phyloP scores from a whole-genome alignment of 2,329 filamentous ascomycete species.

The Aspergillus caelatus region DNA sequence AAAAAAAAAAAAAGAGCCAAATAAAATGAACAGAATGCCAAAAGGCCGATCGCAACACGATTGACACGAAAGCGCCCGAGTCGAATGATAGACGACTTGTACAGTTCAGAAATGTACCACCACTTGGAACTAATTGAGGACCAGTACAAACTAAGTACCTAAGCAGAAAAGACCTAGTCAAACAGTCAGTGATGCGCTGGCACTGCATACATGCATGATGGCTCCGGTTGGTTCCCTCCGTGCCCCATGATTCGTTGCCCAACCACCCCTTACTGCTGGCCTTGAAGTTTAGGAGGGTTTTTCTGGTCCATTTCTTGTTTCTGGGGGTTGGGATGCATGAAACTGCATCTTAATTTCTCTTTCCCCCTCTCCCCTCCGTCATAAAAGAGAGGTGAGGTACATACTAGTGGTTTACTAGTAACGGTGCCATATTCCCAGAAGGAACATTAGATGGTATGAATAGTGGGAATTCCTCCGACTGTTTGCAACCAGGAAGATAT shows the following conservation, averaged over 20 bases:
- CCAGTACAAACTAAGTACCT: not conserved
- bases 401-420: not conserved
- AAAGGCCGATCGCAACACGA: not conserved
- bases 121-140: not conserved
- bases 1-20: not conserved
- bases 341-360: not conserved
- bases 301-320: conserved; percentile 6
- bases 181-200: conserved; percentile 24
- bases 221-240: conserved; percentile 18
- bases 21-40: not conserved
- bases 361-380: not conserved
- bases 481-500: not conserved
- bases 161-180: not conserved
- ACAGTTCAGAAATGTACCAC: conserved; percentile 6
- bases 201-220: conserved; percentile 41
- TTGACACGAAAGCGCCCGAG: conserved; percentile 5
- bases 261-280: conserved; percentile 25
- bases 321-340: conserved; percentile 4
- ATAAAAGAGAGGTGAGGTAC: not conserved
- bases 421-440: not conserved
- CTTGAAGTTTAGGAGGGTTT: not conserved
- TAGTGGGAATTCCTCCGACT: conserved; percentile 1
- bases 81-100: conserved; percentile 3
- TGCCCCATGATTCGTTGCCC: conserved; percentile 30
- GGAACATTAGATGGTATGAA: not conserved